Percentiles rank a stretch among this genome's conserved stretches.
These are phyloP conservation scores for Endocladia muricata DNA, from an alignment of 31 red algal genomes.

Conservation along the genomic window DNA sequence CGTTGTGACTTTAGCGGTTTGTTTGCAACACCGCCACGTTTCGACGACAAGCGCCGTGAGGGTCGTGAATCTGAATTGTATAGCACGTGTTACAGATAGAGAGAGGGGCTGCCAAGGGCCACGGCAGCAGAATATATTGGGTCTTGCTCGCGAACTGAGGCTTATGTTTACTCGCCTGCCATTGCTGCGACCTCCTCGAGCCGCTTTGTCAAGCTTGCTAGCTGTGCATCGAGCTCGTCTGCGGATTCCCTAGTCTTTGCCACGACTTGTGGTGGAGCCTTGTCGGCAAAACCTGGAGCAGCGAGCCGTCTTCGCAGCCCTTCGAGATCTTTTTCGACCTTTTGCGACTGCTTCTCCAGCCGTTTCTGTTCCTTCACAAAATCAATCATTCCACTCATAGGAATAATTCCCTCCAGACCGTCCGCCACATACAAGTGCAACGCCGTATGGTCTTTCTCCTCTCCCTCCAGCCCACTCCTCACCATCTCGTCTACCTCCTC, in stretches of 20 bases:
- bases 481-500: constrained; percentile 1
- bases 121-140: too few relatives aligned
- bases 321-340: constrained; percentile 71
- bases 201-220: constrained; percentile 35
- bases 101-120: too few relatives aligned
- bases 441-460: constrained; percentile 3
- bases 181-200: constrained; percentile 47
- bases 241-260: constrained; percentile 48
- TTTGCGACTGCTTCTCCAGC: constrained; percentile 76
- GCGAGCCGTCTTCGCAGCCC: constrained; percentile 61
- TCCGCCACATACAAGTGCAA: constrained; percentile 73
- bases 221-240: constrained; percentile 62
- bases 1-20: too few relatives aligned
- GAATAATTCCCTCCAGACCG: constrained; percentile 60
- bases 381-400: constrained; percentile 84
- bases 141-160: too few relatives aligned
- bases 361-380: constrained; percentile 76
- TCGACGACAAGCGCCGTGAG: too few relatives aligned
- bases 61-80: too few relatives aligned
- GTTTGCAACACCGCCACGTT: too few relatives aligned
- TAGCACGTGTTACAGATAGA: too few relatives aligned
- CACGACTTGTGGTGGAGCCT: constrained; percentile 83
- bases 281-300: constrained; percentile 78
- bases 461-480: background rate
- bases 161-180: constrained; percentile 30